Evolutionary conservation across 2,329 filamentous ascomycete genomes (phyloP).

Genomic region (Cercospora brassicicola): DNA sequence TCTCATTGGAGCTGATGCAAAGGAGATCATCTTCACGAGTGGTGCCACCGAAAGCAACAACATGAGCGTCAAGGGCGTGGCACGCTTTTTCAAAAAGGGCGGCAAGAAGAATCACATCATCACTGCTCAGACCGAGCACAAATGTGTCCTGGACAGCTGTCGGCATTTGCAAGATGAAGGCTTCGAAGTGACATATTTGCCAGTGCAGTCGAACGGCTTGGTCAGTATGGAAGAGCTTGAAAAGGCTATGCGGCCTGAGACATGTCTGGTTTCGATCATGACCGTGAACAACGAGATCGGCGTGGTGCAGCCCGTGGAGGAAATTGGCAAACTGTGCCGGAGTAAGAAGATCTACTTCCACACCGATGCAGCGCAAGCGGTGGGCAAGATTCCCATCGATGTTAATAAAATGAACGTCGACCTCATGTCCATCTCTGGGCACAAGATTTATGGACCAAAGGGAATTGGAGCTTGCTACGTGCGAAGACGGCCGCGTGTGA

Average conservation of each 20-base stretch:
- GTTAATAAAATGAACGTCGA: slow-evolving; percentile 98
- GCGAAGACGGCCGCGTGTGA: slow-evolving; percentile 84
- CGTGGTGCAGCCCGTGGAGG: slow-evolving; percentile 92
- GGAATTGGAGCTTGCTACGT: slow-evolving; percentile 96
- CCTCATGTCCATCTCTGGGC: slow-evolving; percentile 96
- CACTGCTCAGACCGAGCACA: slow-evolving; percentile 96
- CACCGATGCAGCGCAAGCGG: slow-evolving; percentile 91
- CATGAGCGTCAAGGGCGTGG: slow-evolving; percentile 98
- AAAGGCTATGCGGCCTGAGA: slow-evolving; percentile 86
- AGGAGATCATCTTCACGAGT: slow-evolving; percentile 98
- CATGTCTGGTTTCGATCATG: slow-evolving; percentile 93
- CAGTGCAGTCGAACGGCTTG: slow-evolving; percentile 83
- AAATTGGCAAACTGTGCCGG: slow-evolving; percentile 90
- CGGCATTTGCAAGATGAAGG: slow-evolving; percentile 95
- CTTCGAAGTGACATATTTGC: slow-evolving; percentile 94
- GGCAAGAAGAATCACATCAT: slow-evolving; percentile 99
- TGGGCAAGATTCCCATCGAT: slow-evolving; percentile 96
- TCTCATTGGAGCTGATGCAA: slow-evolving; percentile 89
- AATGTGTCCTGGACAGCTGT: slow-evolving; percentile 97
- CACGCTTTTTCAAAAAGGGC: slow-evolving; percentile 85
- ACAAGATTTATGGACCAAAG: slow-evolving; percentile 98
- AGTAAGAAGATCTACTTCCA: slow-evolving; percentile 97
- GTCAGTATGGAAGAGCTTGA: slow-evolving; percentile 81
- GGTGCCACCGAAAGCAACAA: slow-evolving; percentile 99
- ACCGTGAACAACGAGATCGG: slow-evolving; percentile 99